phyloP scores from a whole-genome alignment of 75 land plant genomes.

The Picea glauca region DNA sequence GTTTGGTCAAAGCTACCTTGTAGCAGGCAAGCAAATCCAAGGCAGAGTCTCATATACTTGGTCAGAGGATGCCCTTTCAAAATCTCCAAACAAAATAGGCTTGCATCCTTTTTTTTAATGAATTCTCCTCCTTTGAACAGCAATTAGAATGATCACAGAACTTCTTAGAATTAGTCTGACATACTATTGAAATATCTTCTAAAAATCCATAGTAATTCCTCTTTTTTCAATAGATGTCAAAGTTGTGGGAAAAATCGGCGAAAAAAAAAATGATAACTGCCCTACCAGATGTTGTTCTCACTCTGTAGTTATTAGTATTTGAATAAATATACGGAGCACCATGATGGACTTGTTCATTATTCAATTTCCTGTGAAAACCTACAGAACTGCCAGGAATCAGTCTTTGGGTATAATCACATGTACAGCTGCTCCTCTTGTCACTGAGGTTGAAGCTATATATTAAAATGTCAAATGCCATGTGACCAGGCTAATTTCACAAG shows the following conservation, averaged over 20 bases:
- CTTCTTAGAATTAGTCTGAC: neutral
- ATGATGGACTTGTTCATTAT: neutral
- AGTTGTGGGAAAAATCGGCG: too few relatives aligned
- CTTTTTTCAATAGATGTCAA: too few relatives aligned
- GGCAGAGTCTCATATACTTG: neutral
- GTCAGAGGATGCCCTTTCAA: too few relatives aligned
- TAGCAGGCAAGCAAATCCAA: too few relatives aligned
- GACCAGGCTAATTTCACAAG: neutral
- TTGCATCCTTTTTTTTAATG: too few relatives aligned
- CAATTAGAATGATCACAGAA: neutral
- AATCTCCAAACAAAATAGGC: too few relatives aligned
- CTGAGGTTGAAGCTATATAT: too few relatives aligned
- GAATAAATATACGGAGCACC: too few relatives aligned
- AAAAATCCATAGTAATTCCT: neutral
- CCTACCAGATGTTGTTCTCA: neutral
- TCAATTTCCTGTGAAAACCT: neutral
- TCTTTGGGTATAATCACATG: conserved; percentile 4
- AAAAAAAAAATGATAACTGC: neutral
- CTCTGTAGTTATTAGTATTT: neutral
- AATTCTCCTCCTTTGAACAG: too few relatives aligned
- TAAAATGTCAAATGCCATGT: too few relatives aligned
- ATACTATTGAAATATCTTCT: neutral
- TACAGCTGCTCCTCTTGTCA: too few relatives aligned
- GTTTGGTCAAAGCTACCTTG: neutral
- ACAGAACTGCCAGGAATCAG: neutral